Percentiles rank a stretch among this genome's conserved stretches.
phyloP scores from a whole-genome alignment of 208 protist species.

The Crithidia sp. region DNA sequence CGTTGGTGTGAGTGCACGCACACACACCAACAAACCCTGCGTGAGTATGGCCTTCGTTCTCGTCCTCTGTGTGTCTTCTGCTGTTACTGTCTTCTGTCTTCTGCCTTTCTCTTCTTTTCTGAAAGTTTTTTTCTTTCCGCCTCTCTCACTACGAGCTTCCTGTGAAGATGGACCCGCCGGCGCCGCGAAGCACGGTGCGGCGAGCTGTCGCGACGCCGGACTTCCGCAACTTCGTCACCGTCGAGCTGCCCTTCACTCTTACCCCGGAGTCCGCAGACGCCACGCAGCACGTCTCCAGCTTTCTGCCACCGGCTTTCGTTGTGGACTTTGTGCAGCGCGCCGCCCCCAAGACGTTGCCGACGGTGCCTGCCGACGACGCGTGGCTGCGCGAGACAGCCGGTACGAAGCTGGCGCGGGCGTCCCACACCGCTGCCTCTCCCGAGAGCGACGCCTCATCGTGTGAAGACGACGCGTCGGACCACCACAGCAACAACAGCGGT shows the following conservation, averaged over 20 bases:
- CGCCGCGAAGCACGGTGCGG: background rate
- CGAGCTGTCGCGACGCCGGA: constrained; percentile 14
- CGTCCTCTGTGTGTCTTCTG: background rate
- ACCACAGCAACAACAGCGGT: constrained; percentile 12
- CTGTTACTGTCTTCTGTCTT: background rate
- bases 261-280: constrained; percentile 14
- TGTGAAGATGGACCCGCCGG: constrained; percentile 1
- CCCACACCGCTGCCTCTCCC: no score
- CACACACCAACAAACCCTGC: constrained; percentile 6
- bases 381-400: no score
- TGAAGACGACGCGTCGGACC: no score
- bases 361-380: background rate
- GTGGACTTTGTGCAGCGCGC: constrained; percentile 42
- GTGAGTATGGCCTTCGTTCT: background rate
- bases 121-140: no score
- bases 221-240: constrained; percentile 60
- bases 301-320: constrained; percentile 58
- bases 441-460: no score
- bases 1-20: no score
- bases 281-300: constrained; percentile 46
- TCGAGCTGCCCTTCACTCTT: constrained; percentile 79
- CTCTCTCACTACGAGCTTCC: no score
- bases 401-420: no score
- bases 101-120: no score
- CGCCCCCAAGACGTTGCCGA: constrained; percentile 2